A percentile compares a stretch with the other conserved stretches of the same genome.
phyloP scores from a whole-genome alignment of 73 alveolate genomes.

The Stentor coeruleus region DNA sequence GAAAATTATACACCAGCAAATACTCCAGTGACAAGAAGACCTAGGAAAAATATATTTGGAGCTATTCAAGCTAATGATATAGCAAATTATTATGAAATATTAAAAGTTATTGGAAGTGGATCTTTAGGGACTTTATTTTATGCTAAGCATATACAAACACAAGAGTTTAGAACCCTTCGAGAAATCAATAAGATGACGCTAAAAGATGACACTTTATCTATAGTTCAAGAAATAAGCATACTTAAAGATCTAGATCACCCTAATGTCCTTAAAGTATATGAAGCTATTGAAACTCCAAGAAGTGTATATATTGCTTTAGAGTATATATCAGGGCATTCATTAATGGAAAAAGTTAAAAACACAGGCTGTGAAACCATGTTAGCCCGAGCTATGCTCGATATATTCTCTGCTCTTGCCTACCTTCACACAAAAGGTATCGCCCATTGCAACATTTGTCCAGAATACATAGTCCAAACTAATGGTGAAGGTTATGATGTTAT shows the following conservation, averaged over 20 bases:
- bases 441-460: not conserved
- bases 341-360: not conserved
- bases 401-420: not conserved
- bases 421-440: slow-evolving; percentile 2
- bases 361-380: not conserved
- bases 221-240: not conserved
- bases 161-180: not conserved
- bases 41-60: not conserved
- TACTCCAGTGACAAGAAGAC: too few species aligned
- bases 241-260: not conserved
- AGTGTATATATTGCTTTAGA: not conserved
- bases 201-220: not conserved
- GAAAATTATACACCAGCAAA: too few species aligned
- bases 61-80: not conserved
- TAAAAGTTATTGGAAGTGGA: not conserved
- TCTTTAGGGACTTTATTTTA: not conserved
- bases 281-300: not conserved
- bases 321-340: not conserved
- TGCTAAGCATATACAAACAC: not conserved
- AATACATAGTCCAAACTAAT: not conserved
- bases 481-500: not conserved
- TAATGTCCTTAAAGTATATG: not conserved
- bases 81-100: not conserved
- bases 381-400: not conserved
- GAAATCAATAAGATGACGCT: not conserved